These are phyloP conservation scores for Tolypocladium guangdongense DNA, from an alignment of 2,329 filamentous ascomycete genomes.

Conservation along the genomic window DNA sequence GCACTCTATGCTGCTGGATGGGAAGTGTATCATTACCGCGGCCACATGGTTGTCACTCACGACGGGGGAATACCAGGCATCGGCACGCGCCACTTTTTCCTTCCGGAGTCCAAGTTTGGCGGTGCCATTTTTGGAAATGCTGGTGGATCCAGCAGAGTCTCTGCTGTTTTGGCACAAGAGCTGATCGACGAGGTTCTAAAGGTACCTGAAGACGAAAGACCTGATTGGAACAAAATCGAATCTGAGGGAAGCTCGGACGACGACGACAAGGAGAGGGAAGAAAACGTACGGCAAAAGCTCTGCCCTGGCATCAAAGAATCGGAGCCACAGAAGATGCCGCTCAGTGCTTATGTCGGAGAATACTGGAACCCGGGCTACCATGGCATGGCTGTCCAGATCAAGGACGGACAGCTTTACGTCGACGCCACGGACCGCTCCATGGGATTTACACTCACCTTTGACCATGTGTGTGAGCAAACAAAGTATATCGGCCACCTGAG, in stretches of 20 bases:
- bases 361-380: constrained; percentile 17
- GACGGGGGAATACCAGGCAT: constrained; percentile 14
- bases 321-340: constrained; percentile 1
- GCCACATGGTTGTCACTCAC: constrained; percentile 12
- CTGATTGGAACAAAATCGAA: not conserved
- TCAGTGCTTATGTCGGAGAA: constrained; percentile 9
- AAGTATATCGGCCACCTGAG: constrained; percentile 2
- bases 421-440: constrained; percentile 16
- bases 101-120: constrained; percentile 15
- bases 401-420: constrained; percentile 9
- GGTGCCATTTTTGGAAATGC: constrained; percentile 15
- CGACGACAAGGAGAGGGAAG: not conserved
- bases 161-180: constrained; percentile 8
- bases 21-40: constrained; percentile 12
- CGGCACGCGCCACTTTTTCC: constrained; percentile 13
- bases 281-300: constrained; percentile 1
- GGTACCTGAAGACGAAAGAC: not conserved
- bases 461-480: constrained; percentile 8
- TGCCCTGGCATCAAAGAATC: constrained; percentile 1
- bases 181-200: constrained; percentile 10
- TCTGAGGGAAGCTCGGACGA: not conserved
- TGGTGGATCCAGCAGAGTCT: constrained; percentile 5
- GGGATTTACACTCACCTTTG: constrained; percentile 13
- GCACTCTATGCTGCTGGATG: constrained; percentile 11
- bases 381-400: constrained; percentile 10